Conservation (phyloP, 192 early-diverging fungal genomes). For the Linderina pennispora region DNA sequence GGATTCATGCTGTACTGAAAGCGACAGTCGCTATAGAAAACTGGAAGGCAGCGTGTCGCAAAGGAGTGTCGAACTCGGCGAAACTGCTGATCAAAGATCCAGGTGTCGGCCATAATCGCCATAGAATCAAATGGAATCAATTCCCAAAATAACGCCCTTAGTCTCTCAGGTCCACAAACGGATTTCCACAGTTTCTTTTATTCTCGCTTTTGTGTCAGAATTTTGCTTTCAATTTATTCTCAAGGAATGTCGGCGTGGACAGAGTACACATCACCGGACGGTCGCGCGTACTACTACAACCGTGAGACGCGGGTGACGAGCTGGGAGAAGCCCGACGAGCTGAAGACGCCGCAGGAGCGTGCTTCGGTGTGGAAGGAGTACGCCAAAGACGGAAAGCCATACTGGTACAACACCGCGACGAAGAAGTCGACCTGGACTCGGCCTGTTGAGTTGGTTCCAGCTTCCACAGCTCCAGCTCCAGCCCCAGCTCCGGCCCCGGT, state of each 20-base stretch:
- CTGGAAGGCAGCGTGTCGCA: too few species aligned
- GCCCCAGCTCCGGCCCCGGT: neutral
- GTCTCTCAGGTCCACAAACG: too few species aligned
- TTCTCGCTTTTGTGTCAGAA: too few species aligned
- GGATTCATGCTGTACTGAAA: too few species aligned
- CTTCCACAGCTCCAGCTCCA: neutral
- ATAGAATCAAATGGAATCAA: too few species aligned
- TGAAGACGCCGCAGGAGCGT: slow-evolving; percentile 70
- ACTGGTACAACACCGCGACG: slow-evolving; percentile 76
- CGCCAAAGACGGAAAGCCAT: slow-evolving; percentile 68
- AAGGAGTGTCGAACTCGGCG: too few species aligned
- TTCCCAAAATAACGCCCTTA: too few species aligned
- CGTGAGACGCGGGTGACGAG: slow-evolving; percentile 64
- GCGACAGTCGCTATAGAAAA: too few species aligned
- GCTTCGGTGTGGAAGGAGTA: slow-evolving; percentile 81
- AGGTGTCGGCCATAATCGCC: too few species aligned
- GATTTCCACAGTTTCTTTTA: too few species aligned
- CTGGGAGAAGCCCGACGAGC: slow-evolving; percentile 94
- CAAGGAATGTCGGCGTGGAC: slow-evolving; percentile 68
- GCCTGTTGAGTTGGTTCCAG: slow-evolving; percentile 53
- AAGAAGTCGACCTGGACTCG: slow-evolving; percentile 85
- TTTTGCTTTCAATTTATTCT: too few species aligned
- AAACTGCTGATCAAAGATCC: too few species aligned
- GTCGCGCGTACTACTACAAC: slow-evolving; percentile 85
- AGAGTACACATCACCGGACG: slow-evolving; percentile 71